Evolutionary conservation across 768 basidiomycete species (phyloP).

Genomic region (Mycena polygramma): DNA sequence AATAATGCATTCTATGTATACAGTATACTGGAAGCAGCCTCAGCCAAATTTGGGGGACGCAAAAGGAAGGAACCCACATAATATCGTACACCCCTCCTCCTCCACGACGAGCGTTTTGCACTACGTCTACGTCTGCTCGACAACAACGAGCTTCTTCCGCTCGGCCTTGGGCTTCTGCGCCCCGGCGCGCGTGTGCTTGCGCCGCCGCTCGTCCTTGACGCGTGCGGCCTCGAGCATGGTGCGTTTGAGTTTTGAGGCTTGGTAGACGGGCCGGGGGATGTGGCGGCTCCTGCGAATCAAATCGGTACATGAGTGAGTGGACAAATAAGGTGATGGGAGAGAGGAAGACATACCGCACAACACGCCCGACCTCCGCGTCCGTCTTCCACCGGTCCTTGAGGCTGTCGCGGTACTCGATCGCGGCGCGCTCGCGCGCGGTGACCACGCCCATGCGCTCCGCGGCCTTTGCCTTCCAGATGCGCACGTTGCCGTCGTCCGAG

Average conservation of each 20-base stretch:
- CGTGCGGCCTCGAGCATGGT: conserved; percentile 92
- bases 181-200: conserved; percentile 90
- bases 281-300: conserved; percentile 73
- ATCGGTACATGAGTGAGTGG: background rate
- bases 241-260: conserved; percentile 87
- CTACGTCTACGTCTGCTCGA: conserved; percentile 72
- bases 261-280: conserved; percentile 92
- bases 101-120: too few relatives aligned
- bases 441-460: conserved; percentile 93
- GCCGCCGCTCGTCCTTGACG: conserved; percentile 93
- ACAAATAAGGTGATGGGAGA: conserved; percentile 3
- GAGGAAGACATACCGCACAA: conserved; percentile 74
- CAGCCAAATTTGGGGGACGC: too few relatives aligned
- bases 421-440: conserved; percentile 90
- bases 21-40: background rate
- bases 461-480: conserved; percentile 95
- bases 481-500: conserved; percentile 95
- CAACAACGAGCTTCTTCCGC: conserved; percentile 88
- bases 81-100: conserved; percentile 2
- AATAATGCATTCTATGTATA: background rate
- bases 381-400: conserved; percentile 92
- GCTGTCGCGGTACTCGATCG: conserved; percentile 92
- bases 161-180: conserved; percentile 91
- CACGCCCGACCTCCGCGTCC: conserved; percentile 83
- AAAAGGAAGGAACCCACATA: background rate